Base-by-base conservation (phyloP, 352 stramenopile genomes). In the Thalassiosira hispida region DNA sequence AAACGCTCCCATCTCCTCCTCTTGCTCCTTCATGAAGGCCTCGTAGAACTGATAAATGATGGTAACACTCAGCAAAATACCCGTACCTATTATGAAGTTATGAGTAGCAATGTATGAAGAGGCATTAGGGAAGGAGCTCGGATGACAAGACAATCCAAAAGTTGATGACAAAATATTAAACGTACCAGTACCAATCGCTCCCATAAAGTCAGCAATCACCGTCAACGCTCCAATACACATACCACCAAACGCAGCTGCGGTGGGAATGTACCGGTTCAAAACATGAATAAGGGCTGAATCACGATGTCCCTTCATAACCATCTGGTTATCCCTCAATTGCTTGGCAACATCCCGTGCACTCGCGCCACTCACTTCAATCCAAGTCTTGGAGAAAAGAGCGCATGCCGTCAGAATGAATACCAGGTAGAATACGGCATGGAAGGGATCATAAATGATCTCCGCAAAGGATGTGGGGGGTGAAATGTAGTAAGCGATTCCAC, bases 41-140 rank as follows among this genome's bases (percentile, higher is more conserved):
- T 99, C 97, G 81, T 98, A 99, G 90, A 98, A 98, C 88, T 98
- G 95, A 93, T 99, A 99, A 89, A 99, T 99, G 92, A 99, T 99
- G 25, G 97, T 99, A 61, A 99, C 97, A 59, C 96, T 96, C 68
- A 99, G 88, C 75, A 99, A 88, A 86, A 99, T 99, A 91, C 97
- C 97, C 7, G 97, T 99, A 83, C 97, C 97, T 52, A 38, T 3
- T 3, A 9, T 8, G 8, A 8, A 38, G n/a, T n/a, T n/a, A n/a
- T n/a, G n/a, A n/a, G n/a, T n/a, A n/a, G n/a, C n/a, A n/a, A 38
- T 38, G 31, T n/a, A n/a, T n/a, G 31, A 9, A 8, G 31, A 9
- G 31, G 8, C 8, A 8, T 38, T 38, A 38, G 31, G 8, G 31
- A 38, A 38, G 8, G 8, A 38, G 31, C 3, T 38, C 31, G 3